A percentile compares a stretch with the other conserved stretches of the same genome.
Conservation (phyloP, 345 rosid genomes). For the Acer campestre region DNA sequence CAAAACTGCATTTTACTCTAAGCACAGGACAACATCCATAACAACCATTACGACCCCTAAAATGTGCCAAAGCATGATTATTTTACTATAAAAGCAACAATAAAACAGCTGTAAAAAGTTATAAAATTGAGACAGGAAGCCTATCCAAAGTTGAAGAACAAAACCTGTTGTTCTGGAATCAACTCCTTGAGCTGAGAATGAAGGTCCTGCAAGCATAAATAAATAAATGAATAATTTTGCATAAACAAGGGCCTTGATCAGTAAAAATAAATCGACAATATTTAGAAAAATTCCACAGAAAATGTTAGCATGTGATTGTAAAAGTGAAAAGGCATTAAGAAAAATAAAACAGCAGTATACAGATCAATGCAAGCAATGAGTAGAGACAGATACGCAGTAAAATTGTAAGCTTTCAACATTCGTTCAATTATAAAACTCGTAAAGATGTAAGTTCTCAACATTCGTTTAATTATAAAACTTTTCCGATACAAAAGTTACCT, state of each 20-base stretch:
- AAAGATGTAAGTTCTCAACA: not conserved
- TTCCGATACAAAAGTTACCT: too few species aligned
- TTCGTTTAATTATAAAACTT: not conserved
- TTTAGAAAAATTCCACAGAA: not conserved
- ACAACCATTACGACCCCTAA: not conserved
- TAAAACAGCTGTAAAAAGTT: not conserved
- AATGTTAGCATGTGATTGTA: not conserved
- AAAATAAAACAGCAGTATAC: not conserved
- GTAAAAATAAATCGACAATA: not conserved
- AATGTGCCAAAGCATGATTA: not conserved
- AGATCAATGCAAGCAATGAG: not conserved
- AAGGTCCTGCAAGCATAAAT: constrained; percentile 63
- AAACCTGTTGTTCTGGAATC: constrained; percentile 96
- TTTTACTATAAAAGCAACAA: not conserved
- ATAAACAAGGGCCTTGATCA: not conserved
- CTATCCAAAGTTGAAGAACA: not conserved
- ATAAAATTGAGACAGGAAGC: not conserved
- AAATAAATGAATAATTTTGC: constrained; percentile 9
- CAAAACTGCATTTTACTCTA: not conserved
- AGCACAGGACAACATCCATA: not conserved
- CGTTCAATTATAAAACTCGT: not conserved
- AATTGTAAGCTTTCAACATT: not conserved
- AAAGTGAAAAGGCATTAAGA: not conserved
- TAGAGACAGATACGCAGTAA: not conserved
- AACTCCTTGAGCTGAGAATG: constrained; percentile 86